Conservation (phyloP, 805 yeast genomes). For the Candida sithepensis region DNA sequence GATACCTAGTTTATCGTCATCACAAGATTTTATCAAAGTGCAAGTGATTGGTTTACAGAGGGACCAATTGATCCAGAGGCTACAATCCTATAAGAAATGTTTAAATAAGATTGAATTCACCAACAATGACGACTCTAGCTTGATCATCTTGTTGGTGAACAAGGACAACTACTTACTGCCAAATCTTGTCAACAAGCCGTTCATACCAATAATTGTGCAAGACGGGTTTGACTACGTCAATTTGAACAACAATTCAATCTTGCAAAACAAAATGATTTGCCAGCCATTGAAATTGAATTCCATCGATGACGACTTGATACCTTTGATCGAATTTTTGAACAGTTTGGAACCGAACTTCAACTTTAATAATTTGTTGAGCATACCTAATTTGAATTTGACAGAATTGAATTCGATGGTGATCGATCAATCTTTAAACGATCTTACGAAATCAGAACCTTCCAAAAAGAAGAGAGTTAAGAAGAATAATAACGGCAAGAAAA, state of each 20-base stretch:
- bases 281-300: constrained; percentile 29
- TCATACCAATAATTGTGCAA: constrained; percentile 26
- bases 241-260: constrained; percentile 8
- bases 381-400: constrained; percentile 10
- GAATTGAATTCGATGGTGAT: constrained; percentile 24
- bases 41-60: constrained; percentile 27
- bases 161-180: constrained; percentile 28
- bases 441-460: constrained; percentile 1
- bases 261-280: constrained; percentile 28
- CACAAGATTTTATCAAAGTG: constrained; percentile 14
- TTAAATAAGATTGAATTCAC: constrained; percentile 27
- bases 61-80: constrained; percentile 19
- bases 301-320: constrained; percentile 29
- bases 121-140: constrained; percentile 19
- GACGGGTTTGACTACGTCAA: constrained; percentile 2
- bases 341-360: constrained; percentile 20
- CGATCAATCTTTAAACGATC: constrained; percentile 10
- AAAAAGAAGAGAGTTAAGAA: not conserved
- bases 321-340: constrained; percentile 29
- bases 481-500: not conserved
- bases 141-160: constrained; percentile 28
- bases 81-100: constrained; percentile 26
- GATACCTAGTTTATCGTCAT: constrained; percentile 15
- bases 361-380: constrained; percentile 10
- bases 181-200: constrained; percentile 26